phyloP scores from a whole-genome alignment of 2,329 filamentous ascomycete genomes.

The Hymenoscyphus linearis region DNA sequence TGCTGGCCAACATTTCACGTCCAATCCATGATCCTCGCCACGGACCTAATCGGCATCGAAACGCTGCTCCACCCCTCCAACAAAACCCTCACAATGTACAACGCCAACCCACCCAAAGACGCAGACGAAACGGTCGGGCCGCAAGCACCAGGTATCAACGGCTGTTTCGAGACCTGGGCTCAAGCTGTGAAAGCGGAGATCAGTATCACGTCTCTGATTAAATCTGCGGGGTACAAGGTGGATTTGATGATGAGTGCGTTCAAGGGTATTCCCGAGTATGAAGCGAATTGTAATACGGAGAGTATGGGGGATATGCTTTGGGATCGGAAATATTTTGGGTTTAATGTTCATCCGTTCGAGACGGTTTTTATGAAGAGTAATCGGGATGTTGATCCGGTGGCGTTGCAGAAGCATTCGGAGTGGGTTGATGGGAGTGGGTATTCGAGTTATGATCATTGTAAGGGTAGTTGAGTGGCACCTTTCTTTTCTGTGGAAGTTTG shows the following conservation, averaged over 20 bases:
- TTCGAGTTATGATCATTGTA: slow-evolving; percentile 18
- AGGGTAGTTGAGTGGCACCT: not conserved
- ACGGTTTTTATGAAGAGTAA: slow-evolving; percentile 20
- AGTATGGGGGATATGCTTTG: slow-evolving; percentile 13
- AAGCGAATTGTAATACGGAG: slow-evolving; percentile 6
- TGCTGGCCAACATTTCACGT: slow-evolving; percentile 17
- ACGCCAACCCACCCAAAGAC: not conserved
- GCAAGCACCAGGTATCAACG: slow-evolving; percentile 13
- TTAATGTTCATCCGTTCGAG: slow-evolving; percentile 21
- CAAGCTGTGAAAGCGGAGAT: slow-evolving; percentile 14
- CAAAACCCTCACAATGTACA: slow-evolving; percentile 1
- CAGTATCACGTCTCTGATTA: slow-evolving; percentile 10
- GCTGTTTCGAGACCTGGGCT: slow-evolving; percentile 14
- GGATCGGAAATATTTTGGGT: slow-evolving; percentile 16
- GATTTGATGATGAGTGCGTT: slow-evolving; percentile 20
- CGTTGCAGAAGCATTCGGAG: slow-evolving; percentile 13
- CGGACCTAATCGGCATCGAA: slow-evolving; percentile 14
- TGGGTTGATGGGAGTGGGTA: slow-evolving; percentile 16
- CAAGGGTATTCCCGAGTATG: slow-evolving; percentile 13
- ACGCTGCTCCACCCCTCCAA: slow-evolving; percentile 12
- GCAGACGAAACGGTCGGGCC: not conserved
- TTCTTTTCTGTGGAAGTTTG: too few species aligned
- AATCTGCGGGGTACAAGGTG: slow-evolving; percentile 14
- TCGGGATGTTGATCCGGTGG: slow-evolving; percentile 14
- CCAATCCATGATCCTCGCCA: slow-evolving; percentile 25